These are phyloP conservation scores for Phyllostachys edulis DNA, from an alignment of 176 grass and related monocot species.

Conservation along the genomic window DNA sequence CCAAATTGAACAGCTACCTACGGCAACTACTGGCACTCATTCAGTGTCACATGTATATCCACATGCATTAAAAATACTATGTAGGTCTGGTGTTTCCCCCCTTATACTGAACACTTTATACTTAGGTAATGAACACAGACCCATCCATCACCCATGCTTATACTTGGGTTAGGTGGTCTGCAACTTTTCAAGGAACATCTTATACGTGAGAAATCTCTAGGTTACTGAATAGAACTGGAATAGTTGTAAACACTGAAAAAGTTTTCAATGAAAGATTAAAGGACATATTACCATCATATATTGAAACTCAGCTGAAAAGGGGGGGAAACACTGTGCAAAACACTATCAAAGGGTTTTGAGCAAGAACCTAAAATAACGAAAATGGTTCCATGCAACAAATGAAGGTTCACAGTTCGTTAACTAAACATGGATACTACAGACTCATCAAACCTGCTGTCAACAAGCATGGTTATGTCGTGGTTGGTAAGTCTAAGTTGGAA, in stretches of 20 bases:
- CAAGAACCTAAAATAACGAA: background rate
- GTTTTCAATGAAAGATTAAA: background rate
- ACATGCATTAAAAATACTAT: background rate
- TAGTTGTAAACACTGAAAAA: background rate
- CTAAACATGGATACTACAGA: background rate
- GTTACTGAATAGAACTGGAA: background rate
- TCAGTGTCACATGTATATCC: background rate
- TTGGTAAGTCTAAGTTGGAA: conserved; percentile 1
- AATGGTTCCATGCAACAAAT: background rate
- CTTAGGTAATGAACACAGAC: background rate
- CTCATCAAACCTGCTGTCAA: background rate
- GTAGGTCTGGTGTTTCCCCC: no score
- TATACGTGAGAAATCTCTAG: conserved; percentile 3
- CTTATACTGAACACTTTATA: no score
- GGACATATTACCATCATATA: background rate
- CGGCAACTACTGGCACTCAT: background rate
- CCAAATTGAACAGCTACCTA: conserved; percentile 13
- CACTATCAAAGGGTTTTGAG: background rate
- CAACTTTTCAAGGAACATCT: background rate
- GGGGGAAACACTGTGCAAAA: background rate
- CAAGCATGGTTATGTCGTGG: background rate
- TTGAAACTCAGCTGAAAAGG: background rate
- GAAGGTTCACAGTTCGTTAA: background rate
- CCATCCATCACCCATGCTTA: background rate
- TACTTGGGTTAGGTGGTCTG: background rate